Conservation (phyloP, 306 rosid genomes). For the Acmispon strigosus region DNA sequence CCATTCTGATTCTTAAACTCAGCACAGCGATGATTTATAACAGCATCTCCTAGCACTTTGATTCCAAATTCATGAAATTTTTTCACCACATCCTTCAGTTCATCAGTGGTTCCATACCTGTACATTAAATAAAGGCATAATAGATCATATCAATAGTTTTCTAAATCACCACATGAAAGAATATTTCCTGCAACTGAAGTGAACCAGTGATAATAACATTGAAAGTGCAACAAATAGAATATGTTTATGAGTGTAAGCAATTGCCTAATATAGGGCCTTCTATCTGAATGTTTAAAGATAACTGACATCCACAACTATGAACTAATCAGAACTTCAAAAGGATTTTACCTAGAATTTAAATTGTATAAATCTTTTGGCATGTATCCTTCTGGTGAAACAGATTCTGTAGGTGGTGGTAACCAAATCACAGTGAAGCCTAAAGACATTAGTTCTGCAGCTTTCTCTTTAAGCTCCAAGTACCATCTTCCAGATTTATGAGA, state of each 20-base stretch:
- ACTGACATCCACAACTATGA: neutral
- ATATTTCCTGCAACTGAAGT: neutral
- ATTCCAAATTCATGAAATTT: constrained; percentile 58
- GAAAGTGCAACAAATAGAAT: neutral
- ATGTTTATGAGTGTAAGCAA: neutral
- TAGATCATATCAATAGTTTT: neutral
- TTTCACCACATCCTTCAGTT: constrained; percentile 77
- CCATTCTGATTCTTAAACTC: constrained; percentile 74
- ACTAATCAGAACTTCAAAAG: neutral
- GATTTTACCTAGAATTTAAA: constrained; percentile 78
- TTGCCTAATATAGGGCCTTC: neutral
- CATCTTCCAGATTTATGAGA: constrained; percentile 89
- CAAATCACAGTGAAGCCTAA: constrained; percentile 86
- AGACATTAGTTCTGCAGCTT: constrained; percentile 57
- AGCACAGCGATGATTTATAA: constrained; percentile 97
- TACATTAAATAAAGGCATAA: constrained; percentile 1
- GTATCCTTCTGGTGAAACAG: constrained; percentile 94
- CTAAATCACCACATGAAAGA: neutral
- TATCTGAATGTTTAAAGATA: neutral
- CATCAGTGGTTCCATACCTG: constrained; percentile 81
- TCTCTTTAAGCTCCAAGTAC: constrained; percentile 77
- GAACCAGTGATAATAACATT: neutral
- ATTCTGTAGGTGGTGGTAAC: constrained; percentile 98
- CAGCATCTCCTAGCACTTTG: constrained; percentile 90
- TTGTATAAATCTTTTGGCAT: constrained; percentile 92